Evolutionary conservation across 176 grass and related monocot species (phyloP).

Genomic region (Cenchrus americanus): DNA sequence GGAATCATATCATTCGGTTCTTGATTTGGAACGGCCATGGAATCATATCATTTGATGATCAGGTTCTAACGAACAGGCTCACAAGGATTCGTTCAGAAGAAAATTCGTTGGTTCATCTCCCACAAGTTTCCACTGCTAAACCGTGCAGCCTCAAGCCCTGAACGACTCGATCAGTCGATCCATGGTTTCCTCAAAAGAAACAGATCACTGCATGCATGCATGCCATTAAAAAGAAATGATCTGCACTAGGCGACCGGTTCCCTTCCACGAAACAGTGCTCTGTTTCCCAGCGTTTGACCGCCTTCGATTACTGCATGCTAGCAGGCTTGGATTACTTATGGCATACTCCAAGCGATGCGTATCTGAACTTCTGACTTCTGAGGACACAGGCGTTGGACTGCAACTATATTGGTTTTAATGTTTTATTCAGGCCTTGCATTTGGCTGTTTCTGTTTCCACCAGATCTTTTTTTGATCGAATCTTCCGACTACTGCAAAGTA

Average conservation of each 20-base stretch:
- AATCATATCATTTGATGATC: neutral
- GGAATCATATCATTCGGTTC: neutral
- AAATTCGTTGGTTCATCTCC: neutral
- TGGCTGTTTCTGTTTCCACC: neutral
- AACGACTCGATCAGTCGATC: no score
- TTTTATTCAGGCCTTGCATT: neutral
- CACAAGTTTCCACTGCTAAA: neutral
- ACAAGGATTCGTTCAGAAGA: neutral
- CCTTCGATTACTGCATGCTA: neutral
- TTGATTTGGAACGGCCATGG: neutral
- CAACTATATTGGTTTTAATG: neutral
- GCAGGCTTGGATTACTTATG: neutral
- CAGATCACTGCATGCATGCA: neutral
- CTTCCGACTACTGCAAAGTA: neutral
- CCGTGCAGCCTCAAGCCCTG: neutral
- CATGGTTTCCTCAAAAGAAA: neutral
- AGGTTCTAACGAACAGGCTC: neutral
- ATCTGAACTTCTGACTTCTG: neutral
- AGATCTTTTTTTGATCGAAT: neutral
- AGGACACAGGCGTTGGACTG: neutral
- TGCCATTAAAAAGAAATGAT: neutral
- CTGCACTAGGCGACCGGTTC: neutral
- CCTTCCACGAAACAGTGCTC: constrained; percentile 24
- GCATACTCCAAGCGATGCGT: neutral
- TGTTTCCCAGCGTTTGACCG: constrained; percentile 11